Percentiles rank a stretch among this genome's conserved stretches.
phyloP scores from a whole-genome alignment of 345 rosid species.

The Melastoma malabathricum region DNA sequence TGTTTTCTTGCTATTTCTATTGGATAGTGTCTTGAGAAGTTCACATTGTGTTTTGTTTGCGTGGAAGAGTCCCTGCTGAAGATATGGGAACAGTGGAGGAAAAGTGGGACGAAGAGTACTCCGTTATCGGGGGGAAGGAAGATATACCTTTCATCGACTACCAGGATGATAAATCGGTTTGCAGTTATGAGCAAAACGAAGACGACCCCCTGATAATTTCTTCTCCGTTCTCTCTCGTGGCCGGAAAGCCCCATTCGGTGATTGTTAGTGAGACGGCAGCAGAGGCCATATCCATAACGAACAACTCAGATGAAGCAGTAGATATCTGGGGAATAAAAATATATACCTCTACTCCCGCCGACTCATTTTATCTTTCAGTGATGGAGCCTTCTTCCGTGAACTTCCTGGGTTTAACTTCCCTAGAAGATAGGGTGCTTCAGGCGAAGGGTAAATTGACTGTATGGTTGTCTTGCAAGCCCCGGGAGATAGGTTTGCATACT shows the following conservation, averaged over 20 bases:
- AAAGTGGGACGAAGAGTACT: constrained; percentile 41
- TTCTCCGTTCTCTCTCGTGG: constrained; percentile 47
- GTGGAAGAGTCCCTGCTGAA: too few relatives aligned
- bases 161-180: constrained; percentile 39
- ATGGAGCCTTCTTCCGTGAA: constrained; percentile 42
- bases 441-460: constrained; percentile 47
- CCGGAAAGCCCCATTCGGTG: constrained; percentile 53
- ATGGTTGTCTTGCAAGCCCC: constrained; percentile 72
- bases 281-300: constrained; percentile 39
- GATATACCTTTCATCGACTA: constrained; percentile 65
- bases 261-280: constrained; percentile 39
- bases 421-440: constrained; percentile 77
- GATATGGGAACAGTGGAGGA: constrained; percentile 35
- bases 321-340: constrained; percentile 56
- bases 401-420: constrained; percentile 28
- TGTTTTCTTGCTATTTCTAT: too few relatives aligned
- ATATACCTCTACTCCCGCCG: constrained; percentile 46
- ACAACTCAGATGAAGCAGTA: constrained; percentile 37
- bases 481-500: constrained; percentile 55
- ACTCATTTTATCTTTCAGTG: constrained; percentile 52
- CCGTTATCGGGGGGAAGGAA: constrained; percentile 64
- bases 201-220: constrained; percentile 56
- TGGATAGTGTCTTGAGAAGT: too few relatives aligned
- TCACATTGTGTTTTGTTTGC: background rate
- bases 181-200: constrained; percentile 29